Conservation (phyloP, 1,284 basidiomycete species). For the Papiliotrema flavescens region DNA sequence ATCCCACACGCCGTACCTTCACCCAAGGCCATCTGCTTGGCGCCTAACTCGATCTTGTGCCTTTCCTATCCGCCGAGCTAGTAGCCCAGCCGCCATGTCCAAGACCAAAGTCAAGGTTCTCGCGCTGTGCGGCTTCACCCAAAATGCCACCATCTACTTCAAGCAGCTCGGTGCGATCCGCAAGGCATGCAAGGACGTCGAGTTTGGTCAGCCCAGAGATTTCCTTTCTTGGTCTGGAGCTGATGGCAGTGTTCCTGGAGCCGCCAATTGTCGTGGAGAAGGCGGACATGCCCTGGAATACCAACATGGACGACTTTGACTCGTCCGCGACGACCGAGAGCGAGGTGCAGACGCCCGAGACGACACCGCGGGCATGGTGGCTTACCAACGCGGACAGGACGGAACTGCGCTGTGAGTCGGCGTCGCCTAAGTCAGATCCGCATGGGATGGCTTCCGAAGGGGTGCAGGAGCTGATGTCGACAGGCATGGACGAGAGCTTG, state of each 20-base stretch:
- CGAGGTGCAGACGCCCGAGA: conserved; percentile 57
- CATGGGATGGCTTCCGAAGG: not conserved
- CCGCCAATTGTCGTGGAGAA: conserved; percentile 64
- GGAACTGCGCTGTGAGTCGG: conserved; percentile 38
- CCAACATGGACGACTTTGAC: conserved; percentile 55
- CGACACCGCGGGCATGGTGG: conserved; percentile 79
- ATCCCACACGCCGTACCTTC: too few species aligned
- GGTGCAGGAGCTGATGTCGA: conserved; percentile 1
- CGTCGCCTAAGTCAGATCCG: not conserved
- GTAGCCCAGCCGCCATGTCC: not conserved
- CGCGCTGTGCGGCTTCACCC: conserved; percentile 62
- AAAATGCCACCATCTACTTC: conserved; percentile 72
- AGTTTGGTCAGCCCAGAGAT: conserved; percentile 53
- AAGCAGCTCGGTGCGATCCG: conserved; percentile 55
- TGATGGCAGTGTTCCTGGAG: conserved; percentile 68
- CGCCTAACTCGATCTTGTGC: too few species aligned
- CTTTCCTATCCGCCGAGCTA: too few species aligned
- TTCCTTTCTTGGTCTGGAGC: not conserved
- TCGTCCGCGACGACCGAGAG: conserved; percentile 55
- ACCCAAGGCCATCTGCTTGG: too few species aligned
- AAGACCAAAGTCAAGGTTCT: conserved; percentile 16
- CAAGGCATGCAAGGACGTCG: conserved; percentile 53
- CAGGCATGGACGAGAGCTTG: conserved; percentile 61
- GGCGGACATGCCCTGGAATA: conserved; percentile 60
- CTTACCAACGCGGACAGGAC: conserved; percentile 55